Conservation (phyloP, 1,284 basidiomycete species). For the Mycena citricolor region DNA sequence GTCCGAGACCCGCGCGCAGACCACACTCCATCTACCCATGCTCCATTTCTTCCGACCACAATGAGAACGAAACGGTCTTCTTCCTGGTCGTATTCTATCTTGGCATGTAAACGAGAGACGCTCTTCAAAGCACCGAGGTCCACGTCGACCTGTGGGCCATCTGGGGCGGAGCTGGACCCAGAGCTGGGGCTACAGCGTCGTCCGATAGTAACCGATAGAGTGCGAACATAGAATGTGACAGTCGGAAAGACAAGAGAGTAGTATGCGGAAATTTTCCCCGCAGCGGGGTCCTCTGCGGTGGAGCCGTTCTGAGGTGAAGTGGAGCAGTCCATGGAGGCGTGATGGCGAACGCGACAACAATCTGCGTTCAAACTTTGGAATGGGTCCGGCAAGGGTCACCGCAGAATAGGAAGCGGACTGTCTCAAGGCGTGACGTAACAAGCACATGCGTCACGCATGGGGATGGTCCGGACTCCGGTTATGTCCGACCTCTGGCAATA, state of each 20-base stretch:
- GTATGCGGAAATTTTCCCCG: slow-evolving; percentile 86
- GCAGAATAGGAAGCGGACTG: too few relatives aligned
- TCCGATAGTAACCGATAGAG: slow-evolving; percentile 78
- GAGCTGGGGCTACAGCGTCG: slow-evolving; percentile 54
- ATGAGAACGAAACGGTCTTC: slow-evolving; percentile 88
- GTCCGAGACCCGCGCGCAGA: slow-evolving; percentile 85
- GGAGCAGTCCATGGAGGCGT: too few relatives aligned
- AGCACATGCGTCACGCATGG: too few relatives aligned
- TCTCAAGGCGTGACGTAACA: too few relatives aligned
- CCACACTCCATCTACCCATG: slow-evolving; percentile 97
- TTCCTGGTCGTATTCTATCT: slow-evolving; percentile 88
- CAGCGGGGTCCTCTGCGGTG: slow-evolving; percentile 36
- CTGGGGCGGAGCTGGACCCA: slow-evolving; percentile 66
- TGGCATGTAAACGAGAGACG: slow-evolving; percentile 93
- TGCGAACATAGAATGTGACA: slow-evolving; percentile 88
- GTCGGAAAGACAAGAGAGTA: slow-evolving; percentile 91
- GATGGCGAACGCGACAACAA: too few relatives aligned
- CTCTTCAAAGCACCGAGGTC: slow-evolving; percentile 97
- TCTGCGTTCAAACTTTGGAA: too few relatives aligned
- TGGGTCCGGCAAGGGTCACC: too few relatives aligned
- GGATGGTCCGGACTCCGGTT: too few relatives aligned
- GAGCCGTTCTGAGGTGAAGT: too few relatives aligned
- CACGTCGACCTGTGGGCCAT: slow-evolving; percentile 76
- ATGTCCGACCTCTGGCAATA: too few relatives aligned
- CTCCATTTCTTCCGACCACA: slow-evolving; percentile 93